Base-by-base conservation (phyloP, 805 yeast genomes). In the Zygoascus biomembranicola region DNA sequence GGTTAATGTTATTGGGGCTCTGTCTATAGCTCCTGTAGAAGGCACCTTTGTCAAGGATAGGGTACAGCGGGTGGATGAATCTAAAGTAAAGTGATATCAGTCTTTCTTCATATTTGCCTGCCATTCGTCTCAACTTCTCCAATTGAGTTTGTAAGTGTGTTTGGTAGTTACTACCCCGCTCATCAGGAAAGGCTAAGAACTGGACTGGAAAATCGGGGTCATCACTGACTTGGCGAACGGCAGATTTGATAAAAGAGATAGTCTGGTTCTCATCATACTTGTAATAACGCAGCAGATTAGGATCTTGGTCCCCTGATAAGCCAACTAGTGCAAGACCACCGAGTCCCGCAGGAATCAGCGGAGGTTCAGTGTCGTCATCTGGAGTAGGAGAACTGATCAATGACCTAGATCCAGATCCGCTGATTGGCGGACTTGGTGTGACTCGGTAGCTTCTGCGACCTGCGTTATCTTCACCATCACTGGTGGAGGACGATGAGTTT, bases 21-120 rank as follows among this genome's bases (percentile, higher is more conserved):
- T 59, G 54, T 41, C 62, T 61, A 52, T 66, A 67, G 23, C 63
- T 59, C 26, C 59, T 56, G 51, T 66, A 66, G 52, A 68, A 67
- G 43, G 60, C 52, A 44, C 56, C 55, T 39, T 60, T 63, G 52
- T 68, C 71, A 6, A 68, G 66, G 6, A 68, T 67, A 1, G 72
- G 72, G 43, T 62, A 68, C 2, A 66, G 57, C 55, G 70, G 68
- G 50, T 68, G 70, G 8, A 67, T 61, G 50, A 65, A 65, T 23
- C 59, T 54, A 55, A 69, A 67, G 53, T 57, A 69, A 16, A 69
- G 61, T 2, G 67, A 67, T 20, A 69, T 54, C 28, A 68, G 53
- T 23, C 66, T 65, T 28, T 64, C 66, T 32, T 61, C 63, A 37
- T 52, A 57, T 14, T 52, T 50, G 19, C 57, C 54, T 6, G 58